Evolutionary conservation across 495 filamentous ascomycete species (phyloP), one percentile per base, ranked within the genome.

Genomic region (Lasiosphaeria hispida): DNA sequence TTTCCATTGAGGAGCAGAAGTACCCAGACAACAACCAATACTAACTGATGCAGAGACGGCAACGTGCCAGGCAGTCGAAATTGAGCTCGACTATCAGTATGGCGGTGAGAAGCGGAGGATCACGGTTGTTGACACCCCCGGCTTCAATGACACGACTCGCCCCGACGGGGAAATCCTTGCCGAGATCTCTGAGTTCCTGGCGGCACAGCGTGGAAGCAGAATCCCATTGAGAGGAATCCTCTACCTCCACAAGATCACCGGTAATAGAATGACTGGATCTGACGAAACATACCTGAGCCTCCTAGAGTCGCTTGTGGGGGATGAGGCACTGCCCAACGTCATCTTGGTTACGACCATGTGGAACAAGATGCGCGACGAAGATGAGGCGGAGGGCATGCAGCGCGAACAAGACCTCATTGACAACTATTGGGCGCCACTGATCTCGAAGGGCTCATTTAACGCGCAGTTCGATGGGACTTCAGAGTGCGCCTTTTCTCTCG

Each of bases 261-360:
- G 76, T 19, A 56, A 54, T 18, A 61, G 72, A 5, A 72, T 77
- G 62, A 42, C 47, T 18, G 69, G 72, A 1, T 67, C 68, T 0
- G 59, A 63, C 0, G 18, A 63, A 9, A 64, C 58, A 17, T 65
- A 60, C 11, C 58, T 79, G 7, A 53, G 67, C 0, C 59, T 78
- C 5, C 73, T 79, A 52, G 56, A 59, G 14, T 66, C 68, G 9
- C 60, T 79, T 0, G 69, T 67, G 30, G 75, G 75, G 0, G 57
- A 68, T 11, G 36, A 57, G 7, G 64, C 65, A 0, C 61, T 74
- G 18, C 18, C n/a, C 15, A 68, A 67, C 34, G 65, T 74, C 6
- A 15, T 73, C 10, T 51, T 80, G 1, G 69, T 74, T 2, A 77
- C 76, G 7, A 77, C 74, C 3, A 65, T 68, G 61, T 80, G 76